Evolutionary conservation across 1,139 yeast species (phyloP), one percentile per base, ranked within the genome.

Genomic region (Blastobotrys apis): DNA sequence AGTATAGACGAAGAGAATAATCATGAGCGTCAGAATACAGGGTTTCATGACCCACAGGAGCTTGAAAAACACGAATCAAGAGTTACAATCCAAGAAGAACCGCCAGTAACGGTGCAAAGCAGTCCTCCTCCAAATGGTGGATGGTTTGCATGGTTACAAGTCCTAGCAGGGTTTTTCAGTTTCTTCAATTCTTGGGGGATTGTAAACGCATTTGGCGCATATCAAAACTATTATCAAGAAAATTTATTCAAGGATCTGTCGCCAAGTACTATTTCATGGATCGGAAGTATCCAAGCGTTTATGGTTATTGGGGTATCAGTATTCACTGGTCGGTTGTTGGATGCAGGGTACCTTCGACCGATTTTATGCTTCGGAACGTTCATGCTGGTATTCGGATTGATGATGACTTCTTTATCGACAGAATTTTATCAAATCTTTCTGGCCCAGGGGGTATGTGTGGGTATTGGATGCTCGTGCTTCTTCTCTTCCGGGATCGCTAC

Each of bases 291-390:
- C 15, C 77, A 73, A 51, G 66, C 73, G 37, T 78, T 80, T 45
- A 67, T 78, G n/a, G 67, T 80, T 52, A 72, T 75, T 49, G 69
- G 76, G 30, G 73, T 78, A 5, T 75, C 80, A 0, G 71, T 80
- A n/a, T 58, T 80, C 29, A 71, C 74, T 40, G 92, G 90, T 0
- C 77, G 79, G 1, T 53, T 80, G 10, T 77, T 80, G 56, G 90
- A 82, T 53, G 51, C 51, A 23, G 68, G 66, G n/a, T 60, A 57
- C 43, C 50, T 57, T 39, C 54, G 55, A 36, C 35, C 39, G 3
- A 47, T 62, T 37, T 47, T 62, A 16, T 58, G 65, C 23, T 66
- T 66, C 39, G 88, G 88, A 0, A 71, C 81, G 2, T 57, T 68
- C 36, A 58, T 66, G 33, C 73, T 51, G 15, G 33, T 55, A 22